These are phyloP conservation scores for Penicillium egyptiacum DNA, from an alignment of 495 filamentous ascomycete genomes.

Conservation along the genomic window DNA sequence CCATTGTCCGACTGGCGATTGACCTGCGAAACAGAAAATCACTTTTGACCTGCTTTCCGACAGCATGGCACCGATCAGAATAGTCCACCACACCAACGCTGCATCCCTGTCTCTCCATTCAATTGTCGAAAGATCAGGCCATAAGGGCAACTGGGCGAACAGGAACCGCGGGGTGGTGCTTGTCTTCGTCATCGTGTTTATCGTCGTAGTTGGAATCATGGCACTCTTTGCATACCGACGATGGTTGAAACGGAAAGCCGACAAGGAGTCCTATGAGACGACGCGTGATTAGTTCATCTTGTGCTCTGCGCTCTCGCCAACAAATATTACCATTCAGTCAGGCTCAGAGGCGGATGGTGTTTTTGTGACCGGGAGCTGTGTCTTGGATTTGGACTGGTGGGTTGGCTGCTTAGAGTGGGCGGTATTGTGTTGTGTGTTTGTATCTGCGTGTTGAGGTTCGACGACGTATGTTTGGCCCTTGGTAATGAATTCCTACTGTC, in stretches of 20 bases:
- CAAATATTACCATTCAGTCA: background rate
- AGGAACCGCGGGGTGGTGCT: slow-evolving; percentile 53
- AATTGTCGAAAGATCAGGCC: slow-evolving; percentile 34
- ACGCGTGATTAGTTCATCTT: slow-evolving; percentile 1
- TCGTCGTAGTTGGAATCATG: slow-evolving; percentile 45
- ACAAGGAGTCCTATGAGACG: slow-evolving; percentile 31
- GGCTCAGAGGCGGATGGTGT: background rate
- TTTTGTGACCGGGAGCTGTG: background rate
- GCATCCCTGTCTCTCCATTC: slow-evolving; percentile 15
- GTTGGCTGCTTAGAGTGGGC: background rate
- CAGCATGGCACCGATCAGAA: slow-evolving; percentile 43
- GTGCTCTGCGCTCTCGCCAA: background rate
- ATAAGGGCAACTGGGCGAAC: slow-evolving; percentile 45
- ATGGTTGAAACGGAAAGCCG: slow-evolving; percentile 37
- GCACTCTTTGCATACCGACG: slow-evolving; percentile 47
- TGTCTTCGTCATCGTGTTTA: slow-evolving; percentile 55
- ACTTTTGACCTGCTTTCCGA: background rate
- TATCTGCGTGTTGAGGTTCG: background rate
- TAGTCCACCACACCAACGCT: slow-evolving; percentile 24
- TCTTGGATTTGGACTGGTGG: background rate
- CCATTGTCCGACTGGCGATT: background rate
- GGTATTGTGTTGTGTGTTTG: background rate
- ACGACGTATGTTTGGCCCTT: too few relatives aligned
- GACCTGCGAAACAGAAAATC: background rate
- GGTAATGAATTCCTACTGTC: background rate